Evolutionary conservation across 305 asterid species (phyloP).

Genomic region (Nicotiana rustica): DNA sequence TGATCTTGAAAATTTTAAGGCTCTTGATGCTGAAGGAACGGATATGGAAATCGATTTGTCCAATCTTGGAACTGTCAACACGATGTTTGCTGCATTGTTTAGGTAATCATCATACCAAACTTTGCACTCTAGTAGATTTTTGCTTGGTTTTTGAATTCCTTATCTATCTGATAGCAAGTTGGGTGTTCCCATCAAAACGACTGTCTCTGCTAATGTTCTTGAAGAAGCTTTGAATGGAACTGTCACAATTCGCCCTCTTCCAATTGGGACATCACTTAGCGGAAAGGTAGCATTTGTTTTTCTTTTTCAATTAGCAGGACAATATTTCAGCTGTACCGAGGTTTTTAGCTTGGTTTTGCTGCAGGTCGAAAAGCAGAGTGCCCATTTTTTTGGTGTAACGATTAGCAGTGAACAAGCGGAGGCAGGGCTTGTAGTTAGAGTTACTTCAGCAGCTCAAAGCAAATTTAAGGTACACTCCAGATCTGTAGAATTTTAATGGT

Average conservation of each 20-base stretch:
- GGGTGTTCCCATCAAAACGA: conserved; percentile 99
- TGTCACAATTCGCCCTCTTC: conserved; percentile 95
- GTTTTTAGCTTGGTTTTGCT: conserved; percentile 36
- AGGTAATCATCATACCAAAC: conserved; percentile 42
- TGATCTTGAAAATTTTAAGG: conserved; percentile 42
- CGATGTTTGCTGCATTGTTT: conserved; percentile 95
- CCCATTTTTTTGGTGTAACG: conserved; percentile 97
- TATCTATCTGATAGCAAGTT: conserved; percentile 69
- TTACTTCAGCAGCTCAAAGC: conserved; percentile 96
- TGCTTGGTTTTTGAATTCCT: neutral
- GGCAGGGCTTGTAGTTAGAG: conserved; percentile 93
- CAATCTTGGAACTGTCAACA: conserved; percentile 98
- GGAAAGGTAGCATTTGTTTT: conserved; percentile 70
- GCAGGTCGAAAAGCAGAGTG: conserved; percentile 98
- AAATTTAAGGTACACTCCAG: conserved; percentile 77
- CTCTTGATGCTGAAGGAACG: conserved; percentile 88
- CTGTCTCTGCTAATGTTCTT: conserved; percentile 95
- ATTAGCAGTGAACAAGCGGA: conserved; percentile 94
- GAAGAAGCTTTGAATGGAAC: conserved; percentile 99
- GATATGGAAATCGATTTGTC: conserved; percentile 99
- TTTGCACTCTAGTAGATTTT: neutral
- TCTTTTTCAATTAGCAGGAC: conserved; percentile 35
- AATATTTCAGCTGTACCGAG: neutral
- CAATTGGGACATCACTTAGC: conserved; percentile 90
- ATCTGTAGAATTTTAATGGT: conserved; percentile 5